Percentiles rank a stretch among this genome's conserved stretches.
phyloP scores from a whole-genome alignment of 192 early-diverging fungal species.

The Paraglomus occultum region DNA sequence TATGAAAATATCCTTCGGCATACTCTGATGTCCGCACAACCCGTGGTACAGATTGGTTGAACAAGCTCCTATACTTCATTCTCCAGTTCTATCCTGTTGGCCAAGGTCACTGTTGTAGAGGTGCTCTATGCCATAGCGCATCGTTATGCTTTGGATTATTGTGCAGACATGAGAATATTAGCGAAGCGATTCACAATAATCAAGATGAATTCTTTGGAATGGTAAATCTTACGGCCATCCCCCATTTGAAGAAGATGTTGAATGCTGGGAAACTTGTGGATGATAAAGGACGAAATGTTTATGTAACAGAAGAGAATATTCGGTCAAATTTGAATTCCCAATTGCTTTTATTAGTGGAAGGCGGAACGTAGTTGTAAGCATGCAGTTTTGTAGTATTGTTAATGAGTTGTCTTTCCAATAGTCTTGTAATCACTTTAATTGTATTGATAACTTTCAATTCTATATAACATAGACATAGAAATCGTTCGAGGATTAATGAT shows the following conservation, averaged over 20 bases:
- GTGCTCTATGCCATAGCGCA: conserved; percentile 35
- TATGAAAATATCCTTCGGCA: neutral
- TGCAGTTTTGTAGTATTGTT: neutral
- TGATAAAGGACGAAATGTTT: too few relatives aligned
- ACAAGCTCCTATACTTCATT: conserved; percentile 29
- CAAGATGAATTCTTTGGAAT: conserved; percentile 36
- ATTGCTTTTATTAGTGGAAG: too few relatives aligned
- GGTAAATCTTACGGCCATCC: conserved; percentile 34
- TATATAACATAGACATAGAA: conserved; percentile 20
- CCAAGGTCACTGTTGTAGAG: conserved; percentile 35
- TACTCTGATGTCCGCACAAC: neutral
- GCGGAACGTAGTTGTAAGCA: conserved; percentile 22
- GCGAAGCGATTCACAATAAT: conserved; percentile 37
- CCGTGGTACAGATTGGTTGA: conserved; percentile 14
- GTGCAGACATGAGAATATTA: conserved; percentile 36
- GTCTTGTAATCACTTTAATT: neutral
- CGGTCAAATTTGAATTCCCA: too few relatives aligned
- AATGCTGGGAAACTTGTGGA: too few relatives aligned
- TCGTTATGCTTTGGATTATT: conserved; percentile 33
- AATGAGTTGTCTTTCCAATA: neutral
- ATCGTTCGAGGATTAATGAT: conserved; percentile 2
- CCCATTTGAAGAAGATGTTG: conserved; percentile 19
- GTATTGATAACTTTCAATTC: too few relatives aligned
- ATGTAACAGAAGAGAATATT: too few relatives aligned
- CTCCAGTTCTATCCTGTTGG: conserved; percentile 36